Percentiles rank a stretch among this genome's conserved stretches.
Conservation (phyloP, 2,329 filamentous ascomycete genomes). For the Xylaria polymorpha region DNA sequence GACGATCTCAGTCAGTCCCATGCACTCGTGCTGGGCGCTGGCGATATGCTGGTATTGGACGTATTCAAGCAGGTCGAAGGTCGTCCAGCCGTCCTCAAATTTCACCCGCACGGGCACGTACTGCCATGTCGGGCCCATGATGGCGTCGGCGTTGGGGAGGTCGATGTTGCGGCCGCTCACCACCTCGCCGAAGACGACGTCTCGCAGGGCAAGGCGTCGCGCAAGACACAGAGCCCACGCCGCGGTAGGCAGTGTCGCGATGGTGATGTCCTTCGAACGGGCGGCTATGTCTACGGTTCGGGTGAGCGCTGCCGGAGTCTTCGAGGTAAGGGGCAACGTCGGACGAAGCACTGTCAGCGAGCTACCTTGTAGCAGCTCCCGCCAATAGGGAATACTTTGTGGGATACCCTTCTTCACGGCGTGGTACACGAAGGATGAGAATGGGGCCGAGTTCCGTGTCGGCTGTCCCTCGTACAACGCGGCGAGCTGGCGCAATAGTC, state of each 20-base stretch:
- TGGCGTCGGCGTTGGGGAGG: slow-evolving; percentile 64
- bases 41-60: slow-evolving; percentile 69
- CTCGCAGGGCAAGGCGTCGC: slow-evolving; percentile 61
- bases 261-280: slow-evolving; percentile 66
- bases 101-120: slow-evolving; percentile 72
- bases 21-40: slow-evolving; percentile 65
- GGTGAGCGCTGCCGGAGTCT: slow-evolving; percentile 57
- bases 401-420: slow-evolving; percentile 56
- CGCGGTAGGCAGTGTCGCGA: slow-evolving; percentile 73
- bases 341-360: slow-evolving; percentile 60
- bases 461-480: slow-evolving; percentile 58
- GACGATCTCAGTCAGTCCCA: slow-evolving; percentile 66
- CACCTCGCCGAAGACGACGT: slow-evolving; percentile 75
- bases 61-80: slow-evolving; percentile 62
- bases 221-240: slow-evolving; percentile 74
- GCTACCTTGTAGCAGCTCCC: slow-evolving; percentile 66
- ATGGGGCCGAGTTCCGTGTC: slow-evolving; percentile 53
- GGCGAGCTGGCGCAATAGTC: slow-evolving; percentile 70
- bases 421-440: slow-evolving; percentile 60
- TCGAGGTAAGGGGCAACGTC: slow-evolving; percentile 52
- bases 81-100: slow-evolving; percentile 64
- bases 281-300: slow-evolving; percentile 59
- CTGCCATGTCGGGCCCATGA: slow-evolving; percentile 75
- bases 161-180: slow-evolving; percentile 72
- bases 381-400: slow-evolving; percentile 70